Evolutionary conservation across 306 rosid genomes (phyloP), one percentile per base, ranked within the genome.

Genomic region (Senna siamea): DNA sequence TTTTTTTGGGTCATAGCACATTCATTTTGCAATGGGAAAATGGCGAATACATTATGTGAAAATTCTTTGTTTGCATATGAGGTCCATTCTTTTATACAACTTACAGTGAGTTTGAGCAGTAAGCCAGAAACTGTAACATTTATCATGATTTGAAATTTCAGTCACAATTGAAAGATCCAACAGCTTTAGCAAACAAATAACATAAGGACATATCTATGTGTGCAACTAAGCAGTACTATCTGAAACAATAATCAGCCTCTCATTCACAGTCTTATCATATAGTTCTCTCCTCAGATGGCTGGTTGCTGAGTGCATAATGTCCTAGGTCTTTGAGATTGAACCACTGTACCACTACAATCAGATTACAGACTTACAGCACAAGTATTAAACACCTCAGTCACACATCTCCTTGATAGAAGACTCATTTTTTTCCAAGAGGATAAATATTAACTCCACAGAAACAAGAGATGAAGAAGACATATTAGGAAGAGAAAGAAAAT

Each of bases 301-400:
- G 70, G 58, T 43, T 75, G 41, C 53, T 17, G 68, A 59, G 35
- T 70, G 57, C 72, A 63, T 14, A 57, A 64, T 57, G 60, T 41
- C 38, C 63, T 28, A 22, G 67, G 61, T 55, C 47, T 48, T 57
- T 78, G 67, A 74, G 69, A 78, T 51, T 74, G 70, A 30, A 64
- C 75, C 68, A 75, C 57, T 10, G 53, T 23, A 15, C 30, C 50
- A 51, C 72, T 41, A 52, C n/a, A 12, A 52, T 70, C 23, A 41
- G 62, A 55, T 75, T 23, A 68, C 72, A 60, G 19, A 51, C 68
- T 35, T 34, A 28, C 55, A n/a, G n/a, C 68, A 62, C 32, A 58
- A 22, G 40, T 44, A 70, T 38, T 56, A 66, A 41, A 50, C 50
- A 62, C 50, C 38, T 72, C 57, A 67, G 9, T 53, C 70, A 63